These are phyloP conservation scores for Daldinia vernicosa DNA, from an alignment of 495 filamentous ascomycete genomes.

Conservation along the genomic window DNA sequence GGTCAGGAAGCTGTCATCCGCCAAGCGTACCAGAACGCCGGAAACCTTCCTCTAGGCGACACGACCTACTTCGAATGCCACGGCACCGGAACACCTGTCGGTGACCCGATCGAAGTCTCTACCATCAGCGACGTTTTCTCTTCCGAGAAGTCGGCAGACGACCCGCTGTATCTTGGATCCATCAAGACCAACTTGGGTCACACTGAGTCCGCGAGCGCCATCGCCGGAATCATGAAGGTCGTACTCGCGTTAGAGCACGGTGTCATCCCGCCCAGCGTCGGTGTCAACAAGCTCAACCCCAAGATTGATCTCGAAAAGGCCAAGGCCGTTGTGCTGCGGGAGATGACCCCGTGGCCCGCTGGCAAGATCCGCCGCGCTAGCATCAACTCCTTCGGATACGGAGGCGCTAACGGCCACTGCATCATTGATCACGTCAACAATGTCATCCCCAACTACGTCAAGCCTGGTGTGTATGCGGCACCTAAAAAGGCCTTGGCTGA, in stretches of 20 bases:
- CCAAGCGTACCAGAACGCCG: slow-evolving; percentile 49
- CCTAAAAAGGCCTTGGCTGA: neutral
- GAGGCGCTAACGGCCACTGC: slow-evolving; percentile 21
- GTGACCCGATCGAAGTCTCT: slow-evolving; percentile 61
- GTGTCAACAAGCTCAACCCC: slow-evolving; percentile 45
- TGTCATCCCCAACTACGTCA: slow-evolving; percentile 18
- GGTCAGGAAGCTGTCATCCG: slow-evolving; percentile 62
- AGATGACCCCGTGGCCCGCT: slow-evolving; percentile 10
- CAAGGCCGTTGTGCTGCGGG: slow-evolving; percentile 1
- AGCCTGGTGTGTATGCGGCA: slow-evolving; percentile 3
- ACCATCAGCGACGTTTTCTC: slow-evolving; percentile 4
- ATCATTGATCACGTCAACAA: slow-evolving; percentile 27
- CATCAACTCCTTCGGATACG: slow-evolving; percentile 18
- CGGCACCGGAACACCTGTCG: slow-evolving; percentile 65
- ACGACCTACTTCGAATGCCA: slow-evolving; percentile 61
- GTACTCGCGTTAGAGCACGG: slow-evolving; percentile 54
- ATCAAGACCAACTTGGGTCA: slow-evolving; percentile 55
- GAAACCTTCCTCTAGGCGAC: slow-evolving; percentile 48
- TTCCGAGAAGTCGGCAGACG: neutral
- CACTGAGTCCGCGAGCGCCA: slow-evolving; percentile 49
- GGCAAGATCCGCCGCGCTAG: slow-evolving; percentile 5
- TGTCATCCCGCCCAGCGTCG: slow-evolving; percentile 52
- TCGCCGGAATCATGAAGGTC: slow-evolving; percentile 58
- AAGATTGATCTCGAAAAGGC: slow-evolving; percentile 11
- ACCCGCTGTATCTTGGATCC: slow-evolving; percentile 15